These are phyloP conservation scores for Pulveroboletus sp. DNA, from an alignment of 768 basidiomycete species.

Conservation along the genomic window DNA sequence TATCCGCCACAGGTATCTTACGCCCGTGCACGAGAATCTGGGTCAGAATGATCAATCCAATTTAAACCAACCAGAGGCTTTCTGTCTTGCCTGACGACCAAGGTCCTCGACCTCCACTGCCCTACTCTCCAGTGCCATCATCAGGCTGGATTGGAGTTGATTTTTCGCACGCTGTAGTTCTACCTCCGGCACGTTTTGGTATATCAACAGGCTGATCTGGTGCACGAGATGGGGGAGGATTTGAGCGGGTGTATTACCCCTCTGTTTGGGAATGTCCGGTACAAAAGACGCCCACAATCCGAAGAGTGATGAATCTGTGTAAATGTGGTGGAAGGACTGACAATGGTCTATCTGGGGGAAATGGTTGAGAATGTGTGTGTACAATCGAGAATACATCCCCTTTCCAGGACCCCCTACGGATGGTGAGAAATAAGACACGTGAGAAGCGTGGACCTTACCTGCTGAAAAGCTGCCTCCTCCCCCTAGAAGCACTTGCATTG, in stretches of 20 bases:
- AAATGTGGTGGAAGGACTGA: conserved; percentile 96
- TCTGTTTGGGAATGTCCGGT: conserved; percentile 51
- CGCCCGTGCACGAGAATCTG: conserved; percentile 82
- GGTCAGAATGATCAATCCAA: conserved; percentile 1
- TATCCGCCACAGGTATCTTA: conserved; percentile 84
- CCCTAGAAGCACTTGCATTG: conserved; percentile 91
- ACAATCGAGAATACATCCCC: conserved; percentile 97
- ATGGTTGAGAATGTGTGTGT: conserved; percentile 93
- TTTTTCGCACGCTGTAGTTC: conserved; percentile 91
- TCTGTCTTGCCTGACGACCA: conserved; percentile 67
- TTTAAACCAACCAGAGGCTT: background rate
- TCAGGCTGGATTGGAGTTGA: conserved; percentile 85
- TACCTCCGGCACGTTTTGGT: conserved; percentile 54
- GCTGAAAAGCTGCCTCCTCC: conserved; percentile 97
- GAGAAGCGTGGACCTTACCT: conserved; percentile 36
- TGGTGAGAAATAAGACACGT: conserved; percentile 3
- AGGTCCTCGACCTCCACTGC: conserved; percentile 85
- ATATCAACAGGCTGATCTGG: conserved; percentile 79
- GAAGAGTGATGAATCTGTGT: conserved; percentile 89
- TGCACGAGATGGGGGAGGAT: conserved; percentile 83
- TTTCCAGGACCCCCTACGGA: conserved; percentile 86
- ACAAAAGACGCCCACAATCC: conserved; percentile 86
- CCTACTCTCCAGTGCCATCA: conserved; percentile 92
- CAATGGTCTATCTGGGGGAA: conserved; percentile 94
- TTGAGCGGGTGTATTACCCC: conserved; percentile 60